phyloP scores from a whole-genome alignment of 1,284 basidiomycete genomes.

The Marasmius fiardii region DNA sequence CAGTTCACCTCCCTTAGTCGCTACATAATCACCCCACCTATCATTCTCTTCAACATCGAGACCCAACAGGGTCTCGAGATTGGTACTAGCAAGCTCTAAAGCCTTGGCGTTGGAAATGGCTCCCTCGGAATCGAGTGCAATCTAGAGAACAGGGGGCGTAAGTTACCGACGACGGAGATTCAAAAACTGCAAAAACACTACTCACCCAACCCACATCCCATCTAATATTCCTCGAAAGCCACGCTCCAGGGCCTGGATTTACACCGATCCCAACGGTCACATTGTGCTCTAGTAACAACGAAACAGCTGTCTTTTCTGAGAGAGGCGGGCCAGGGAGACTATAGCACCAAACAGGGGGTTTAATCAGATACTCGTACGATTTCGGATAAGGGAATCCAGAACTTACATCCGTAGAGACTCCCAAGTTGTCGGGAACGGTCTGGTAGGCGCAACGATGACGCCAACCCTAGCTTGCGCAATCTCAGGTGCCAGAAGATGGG shows the following conservation, averaged over 20 bases:
- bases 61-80: conserved; percentile 57
- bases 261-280: conserved; percentile 56
- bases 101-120: conserved; percentile 48
- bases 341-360: too few species aligned
- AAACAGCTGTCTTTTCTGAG: conserved; percentile 41
- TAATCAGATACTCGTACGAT: background rate
- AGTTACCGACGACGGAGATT: background rate
- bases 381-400: conserved; percentile 28
- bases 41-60: conserved; percentile 23
- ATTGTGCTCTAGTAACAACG: conserved; percentile 41
- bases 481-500: conserved; percentile 52
- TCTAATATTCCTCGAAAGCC: conserved; percentile 48
- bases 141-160: conserved; percentile 12
- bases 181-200: background rate
- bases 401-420: conserved; percentile 41
- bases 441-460: conserved; percentile 47
- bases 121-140: conserved; percentile 25
- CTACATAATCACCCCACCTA: conserved; percentile 51
- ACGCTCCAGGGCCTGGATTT: conserved; percentile 27
- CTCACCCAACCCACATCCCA: conserved; percentile 53
- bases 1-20: conserved; percentile 51
- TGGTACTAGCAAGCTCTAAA: conserved; percentile 57
- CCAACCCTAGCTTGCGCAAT: conserved; percentile 49
- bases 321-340: conserved; percentile 46
- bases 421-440: conserved; percentile 52